Evolutionary conservation across 2,329 filamentous ascomycete species (phyloP), one percentile per base, ranked within the genome.

Genomic region (Geosmithia putterillii): DNA sequence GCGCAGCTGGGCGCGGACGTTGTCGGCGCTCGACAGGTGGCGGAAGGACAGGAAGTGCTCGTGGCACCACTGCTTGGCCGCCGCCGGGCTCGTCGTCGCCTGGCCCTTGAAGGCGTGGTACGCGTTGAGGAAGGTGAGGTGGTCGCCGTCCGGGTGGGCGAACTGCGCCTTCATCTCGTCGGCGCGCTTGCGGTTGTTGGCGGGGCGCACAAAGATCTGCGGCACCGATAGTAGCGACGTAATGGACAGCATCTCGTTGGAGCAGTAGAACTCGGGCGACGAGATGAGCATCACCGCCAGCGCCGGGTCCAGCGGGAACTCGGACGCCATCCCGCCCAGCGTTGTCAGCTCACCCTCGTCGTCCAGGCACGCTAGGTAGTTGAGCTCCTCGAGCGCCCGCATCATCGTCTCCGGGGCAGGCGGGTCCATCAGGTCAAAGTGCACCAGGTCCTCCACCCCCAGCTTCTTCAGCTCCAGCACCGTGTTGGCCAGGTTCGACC

Each of bases 371-470:
- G 90, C 88, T 15, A 98, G 75, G 60, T 95, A 98, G 64, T 98
- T 98, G 45, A 98, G 79, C 66, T 98, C 92, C 62, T 98, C 92
- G 19, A 98, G 70, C 3, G 92, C 92, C 52, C 94, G 81, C 90
- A 98, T 98, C 63, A 98, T 81, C 9, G 94, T 98, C 67, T 98
- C 94, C 0, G 92, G 94, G 2, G 94, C 90, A 1, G 92, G 92
- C 20, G 92, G 92, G 54, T 98, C 92, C 90, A 98, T 96, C 40
- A 98, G 74, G 59, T 98, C 94, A 57, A 98, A 98, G 65, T 98
- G 92, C 10, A 98, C 92, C 41, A 98, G 71, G 62, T 98, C 92
- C 52, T 94, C 81, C 22, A 98, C 81, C 38, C 92, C 92, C 35
- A 98, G 81, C 67, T 98, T 96, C 74, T 96, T 96, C 57, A 98